Evolutionary conservation across 192 early-diverging fungal species (phyloP), one percentile per base, ranked within the genome.

Genomic region (Backusella tarrabulga): DNA sequence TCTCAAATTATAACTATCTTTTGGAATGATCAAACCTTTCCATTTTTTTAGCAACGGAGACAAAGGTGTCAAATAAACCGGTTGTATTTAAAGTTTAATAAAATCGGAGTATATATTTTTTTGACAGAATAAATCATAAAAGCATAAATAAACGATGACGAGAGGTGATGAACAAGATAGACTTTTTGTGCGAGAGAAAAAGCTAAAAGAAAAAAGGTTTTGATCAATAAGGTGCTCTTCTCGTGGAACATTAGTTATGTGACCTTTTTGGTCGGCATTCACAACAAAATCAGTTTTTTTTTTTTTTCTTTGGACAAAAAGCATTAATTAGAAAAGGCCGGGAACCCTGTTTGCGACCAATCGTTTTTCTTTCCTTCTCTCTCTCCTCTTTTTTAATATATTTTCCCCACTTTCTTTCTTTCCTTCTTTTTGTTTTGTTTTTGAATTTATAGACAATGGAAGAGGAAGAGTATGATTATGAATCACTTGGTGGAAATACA

Each of bases 401-500:
- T n/a, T 54, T 54, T 54, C n/a, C n/a, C 52, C 21, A 11, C 6
- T 56, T 11, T 56, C 50, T 54, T 54, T 54, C 19, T n/a, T 54
- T 8, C 19, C 8, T n/a, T 54, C 1, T 21, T 19, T 54, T 54
- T 23, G 1, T 7, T 54, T 32, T 32, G 32, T 21, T 52, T 52
- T 52, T 52, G 19, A 23, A 23, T 1, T 60, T 23, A 60, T 60
- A 60, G 11, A 60, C 11, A 40, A 69, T 69, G 68, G 68, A 69
- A 21, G 23, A 38, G 29, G 84, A 87, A 34, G 97, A 97, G 6
- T 87, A 88, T 74, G 97, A 97, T 80, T 99, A 99, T 84, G 97
- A 99, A 85, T 85, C 93, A 36, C 87, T 99, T 38, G 94, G 95
- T n/a, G 86, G 87, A 15, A 93, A 92, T n/a, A 89, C 96, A 6